Base-by-base conservation (phyloP, 2,329 filamentous ascomycete genomes). In the Harringtonia aguacate region DNA sequence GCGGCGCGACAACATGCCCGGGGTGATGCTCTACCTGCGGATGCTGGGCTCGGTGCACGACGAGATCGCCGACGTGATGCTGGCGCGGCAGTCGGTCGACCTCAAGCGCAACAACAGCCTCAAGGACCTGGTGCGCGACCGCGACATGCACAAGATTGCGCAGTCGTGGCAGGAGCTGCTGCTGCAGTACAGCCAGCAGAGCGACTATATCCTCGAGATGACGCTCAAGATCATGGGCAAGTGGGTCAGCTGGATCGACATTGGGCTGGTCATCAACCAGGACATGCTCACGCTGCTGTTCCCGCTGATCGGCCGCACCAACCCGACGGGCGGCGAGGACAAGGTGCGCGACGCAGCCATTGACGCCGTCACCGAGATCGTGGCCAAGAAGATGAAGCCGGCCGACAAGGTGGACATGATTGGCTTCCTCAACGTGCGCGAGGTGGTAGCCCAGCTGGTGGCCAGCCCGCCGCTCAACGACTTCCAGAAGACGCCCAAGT, bases 191-290 rank as follows among this genome's bases (percentile, higher is more conserved):
- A 71, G 73, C 52, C 76, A 75, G 56, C 72, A 79, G 46, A 77
- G 84, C 52, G 81, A 88, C 56, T 61, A 66, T 35, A 75, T 97
- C 46, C 75, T 94, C 36, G 88, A 95, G 61, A 81, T 94, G 73
- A 89, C 86, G 54, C 72, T 98, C 43, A 87, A 84, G 63, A 84
- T 88, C n/a, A 79, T 98, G 52, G 88, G 87, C 31, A 92, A 90
- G 61, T 98, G 92, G 90, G 88, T 95, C 48, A 94, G 88, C 73
- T 98, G 92, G 92, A 94, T 94, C 57, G 92, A 97, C 58, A 97
- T 98, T 55, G 85, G 84, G 41, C 71, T 98, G 46, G 81, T 98
- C 36, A 86, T 98, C 55, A 94, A 94, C 62, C 79, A 89, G 58
- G 77, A 82, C 43, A 92, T 95, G 75, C 78, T 97, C 56, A 80